Conservation (phyloP, 441 rosid genomes). For the Brassica balearica region DNA sequence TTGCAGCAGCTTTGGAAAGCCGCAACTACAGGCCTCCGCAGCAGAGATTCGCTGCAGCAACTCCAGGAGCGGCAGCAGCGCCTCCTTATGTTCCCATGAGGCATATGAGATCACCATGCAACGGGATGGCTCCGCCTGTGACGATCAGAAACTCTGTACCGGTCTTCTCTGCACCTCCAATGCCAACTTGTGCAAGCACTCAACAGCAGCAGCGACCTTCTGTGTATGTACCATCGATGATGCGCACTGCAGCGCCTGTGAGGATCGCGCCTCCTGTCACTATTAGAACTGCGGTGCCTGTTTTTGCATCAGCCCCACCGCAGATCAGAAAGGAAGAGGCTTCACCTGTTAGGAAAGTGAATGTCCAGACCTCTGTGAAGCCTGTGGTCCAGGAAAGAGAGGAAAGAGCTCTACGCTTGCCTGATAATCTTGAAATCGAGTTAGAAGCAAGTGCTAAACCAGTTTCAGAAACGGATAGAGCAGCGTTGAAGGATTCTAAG, state of each 20-base stretch:
- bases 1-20: slow-evolving; percentile 52
- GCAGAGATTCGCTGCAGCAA: slow-evolving; percentile 70
- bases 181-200: slow-evolving; percentile 47
- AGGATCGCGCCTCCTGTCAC: slow-evolving; percentile 76
- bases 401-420: slow-evolving; percentile 24
- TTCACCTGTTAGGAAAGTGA: slow-evolving; percentile 44
- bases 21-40: slow-evolving; percentile 47
- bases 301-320: slow-evolving; percentile 63
- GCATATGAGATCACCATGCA: slow-evolving; percentile 66
- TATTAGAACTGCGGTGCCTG: slow-evolving; percentile 77
- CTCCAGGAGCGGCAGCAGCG: slow-evolving; percentile 62
- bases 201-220: slow-evolving; percentile 37
- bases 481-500: slow-evolving; percentile 42
- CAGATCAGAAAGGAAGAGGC: slow-evolving; percentile 54
- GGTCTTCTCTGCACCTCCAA: slow-evolving; percentile 91
- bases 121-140: slow-evolving; percentile 87
- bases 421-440: slow-evolving; percentile 32
- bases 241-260: slow-evolving; percentile 54
- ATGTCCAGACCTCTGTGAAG: slow-evolving; percentile 33
- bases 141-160: slow-evolving; percentile 85
- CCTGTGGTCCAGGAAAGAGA: slow-evolving; percentile 30
- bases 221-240: slow-evolving; percentile 48
- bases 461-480: slow-evolving; percentile 20
- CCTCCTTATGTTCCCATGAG: slow-evolving; percentile 82
- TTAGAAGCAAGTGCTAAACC: slow-evolving; percentile 16